phyloP scores from a whole-genome alignment of 768 basidiomycete species.

The Pisolithus albus region DNA sequence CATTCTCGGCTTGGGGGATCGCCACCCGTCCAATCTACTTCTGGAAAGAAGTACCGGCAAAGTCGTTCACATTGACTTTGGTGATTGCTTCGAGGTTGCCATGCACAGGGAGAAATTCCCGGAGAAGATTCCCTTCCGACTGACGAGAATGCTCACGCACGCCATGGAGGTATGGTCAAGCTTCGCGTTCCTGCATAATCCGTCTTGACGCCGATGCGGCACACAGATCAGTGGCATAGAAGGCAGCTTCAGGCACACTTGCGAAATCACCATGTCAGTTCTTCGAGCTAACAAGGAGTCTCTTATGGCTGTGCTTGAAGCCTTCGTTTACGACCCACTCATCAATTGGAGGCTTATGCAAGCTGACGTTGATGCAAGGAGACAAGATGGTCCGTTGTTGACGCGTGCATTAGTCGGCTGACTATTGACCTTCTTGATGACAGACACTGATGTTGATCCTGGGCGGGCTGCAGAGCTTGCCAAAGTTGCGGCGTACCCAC shows the following conservation, averaged over 20 bases:
- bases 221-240: conserved; percentile 91
- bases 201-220: conserved; percentile 6
- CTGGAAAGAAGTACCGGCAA: conserved; percentile 89
- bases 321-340: conserved; percentile 96
- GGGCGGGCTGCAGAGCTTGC: conserved; percentile 56
- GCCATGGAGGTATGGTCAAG: conserved; percentile 84
- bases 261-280: conserved; percentile 97
- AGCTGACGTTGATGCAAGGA: conserved; percentile 66
- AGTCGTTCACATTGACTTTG: conserved; percentile 95
- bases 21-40: conserved; percentile 93
- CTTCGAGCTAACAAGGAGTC: conserved; percentile 96
- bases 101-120: conserved; percentile 99
- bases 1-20: conserved; percentile 94
- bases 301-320: conserved; percentile 97
- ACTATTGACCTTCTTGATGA: not conserved
- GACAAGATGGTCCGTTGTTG: conserved; percentile 52
- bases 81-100: conserved; percentile 97
- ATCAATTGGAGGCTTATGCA: conserved; percentile 96
- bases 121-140: conserved; percentile 95
- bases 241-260: conserved; percentile 92
- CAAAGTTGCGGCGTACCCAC: conserved; percentile 64
- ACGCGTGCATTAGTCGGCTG: not conserved
- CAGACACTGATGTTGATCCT: conserved; percentile 42
- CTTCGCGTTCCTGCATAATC: not conserved
- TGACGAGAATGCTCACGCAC: conserved; percentile 97